Conservation (phyloP, 495 filamentous ascomycete species). For the Aspergillus haitiensis region DNA sequence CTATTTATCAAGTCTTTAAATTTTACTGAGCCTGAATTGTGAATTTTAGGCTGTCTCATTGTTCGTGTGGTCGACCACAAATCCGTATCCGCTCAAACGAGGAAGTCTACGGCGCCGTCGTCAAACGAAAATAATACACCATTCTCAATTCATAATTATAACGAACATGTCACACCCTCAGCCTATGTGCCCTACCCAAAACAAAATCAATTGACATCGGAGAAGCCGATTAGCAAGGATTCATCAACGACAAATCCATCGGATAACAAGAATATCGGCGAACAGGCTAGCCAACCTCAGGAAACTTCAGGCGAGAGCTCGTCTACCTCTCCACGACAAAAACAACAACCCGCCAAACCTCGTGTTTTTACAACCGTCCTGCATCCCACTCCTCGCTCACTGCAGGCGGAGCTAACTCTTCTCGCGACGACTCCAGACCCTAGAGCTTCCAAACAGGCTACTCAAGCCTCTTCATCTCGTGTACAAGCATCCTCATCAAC, state of each 20-base stretch:
- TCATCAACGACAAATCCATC: conserved; percentile 24
- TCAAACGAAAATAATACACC: conserved; percentile 63
- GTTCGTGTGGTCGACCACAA: conserved; percentile 87
- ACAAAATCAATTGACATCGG: conserved; percentile 50
- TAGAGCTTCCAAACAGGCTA: conserved; percentile 45
- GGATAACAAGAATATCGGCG: conserved; percentile 31
- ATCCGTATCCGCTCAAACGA: conserved; percentile 57
- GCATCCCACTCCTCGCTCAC: conserved; percentile 74
- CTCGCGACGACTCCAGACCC: conserved; percentile 70
- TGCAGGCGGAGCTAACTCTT: conserved; percentile 71
- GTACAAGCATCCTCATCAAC: conserved; percentile 50
- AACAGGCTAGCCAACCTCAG: conserved; percentile 29
- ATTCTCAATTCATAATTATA: conserved; percentile 90
- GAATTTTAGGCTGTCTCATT: conserved; percentile 72
- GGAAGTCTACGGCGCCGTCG: conserved; percentile 50
- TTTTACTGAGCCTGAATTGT: conserved; percentile 16
- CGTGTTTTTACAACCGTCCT: conserved; percentile 77
- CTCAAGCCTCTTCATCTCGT: conserved; percentile 43
- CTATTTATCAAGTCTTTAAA: not conserved
- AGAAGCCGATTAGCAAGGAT: conserved; percentile 38
- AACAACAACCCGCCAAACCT: conserved; percentile 52
- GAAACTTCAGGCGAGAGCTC: conserved; percentile 50
- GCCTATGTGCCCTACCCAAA: conserved; percentile 78
- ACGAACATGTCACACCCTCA: conserved; percentile 82
- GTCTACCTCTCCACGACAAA: conserved; percentile 47